Conservation (phyloP, 768 basidiomycete genomes). For the Podaxis mareebaensis region DNA sequence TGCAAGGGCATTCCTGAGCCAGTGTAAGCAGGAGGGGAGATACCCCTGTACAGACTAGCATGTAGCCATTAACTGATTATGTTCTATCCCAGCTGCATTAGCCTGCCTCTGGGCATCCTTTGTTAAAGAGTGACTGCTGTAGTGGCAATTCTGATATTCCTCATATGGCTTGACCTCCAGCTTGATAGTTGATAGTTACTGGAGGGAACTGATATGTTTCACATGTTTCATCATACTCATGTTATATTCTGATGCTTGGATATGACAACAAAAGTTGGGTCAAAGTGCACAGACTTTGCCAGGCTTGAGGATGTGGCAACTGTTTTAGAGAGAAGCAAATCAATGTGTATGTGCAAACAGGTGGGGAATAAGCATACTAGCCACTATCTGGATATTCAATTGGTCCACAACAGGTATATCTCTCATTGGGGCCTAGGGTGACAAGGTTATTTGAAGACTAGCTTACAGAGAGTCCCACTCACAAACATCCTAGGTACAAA, state of each 20-base stretch:
- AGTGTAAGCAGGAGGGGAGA: neutral
- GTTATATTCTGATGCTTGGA: too few relatives aligned
- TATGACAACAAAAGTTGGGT: neutral
- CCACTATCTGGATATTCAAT: slow-evolving; percentile 14
- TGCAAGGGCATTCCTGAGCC: neutral
- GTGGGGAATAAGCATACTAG: slow-evolving; percentile 8
- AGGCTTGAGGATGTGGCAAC: slow-evolving; percentile 22
- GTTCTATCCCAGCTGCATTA: neutral
- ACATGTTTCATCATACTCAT: too few relatives aligned
- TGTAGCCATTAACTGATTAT: neutral
- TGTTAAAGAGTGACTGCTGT: neutral
- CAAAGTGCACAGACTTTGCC: slow-evolving; percentile 20
- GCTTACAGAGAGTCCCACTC: slow-evolving; percentile 1
- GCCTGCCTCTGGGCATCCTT: neutral
- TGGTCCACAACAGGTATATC: slow-evolving; percentile 19
- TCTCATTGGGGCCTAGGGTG: slow-evolving; percentile 1
- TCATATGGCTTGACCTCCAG: neutral
- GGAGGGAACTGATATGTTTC: neutral
- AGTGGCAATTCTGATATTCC: neutral
- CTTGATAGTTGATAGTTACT: neutral
- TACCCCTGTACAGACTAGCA: neutral
- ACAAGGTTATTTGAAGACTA: neutral
- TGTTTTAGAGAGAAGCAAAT: neutral
- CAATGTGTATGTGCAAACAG: neutral
- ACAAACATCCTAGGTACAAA: neutral